These are phyloP conservation scores for Vitis hybrid DNA, from an alignment of 177 flowering plant species.

Conservation along the genomic window DNA sequence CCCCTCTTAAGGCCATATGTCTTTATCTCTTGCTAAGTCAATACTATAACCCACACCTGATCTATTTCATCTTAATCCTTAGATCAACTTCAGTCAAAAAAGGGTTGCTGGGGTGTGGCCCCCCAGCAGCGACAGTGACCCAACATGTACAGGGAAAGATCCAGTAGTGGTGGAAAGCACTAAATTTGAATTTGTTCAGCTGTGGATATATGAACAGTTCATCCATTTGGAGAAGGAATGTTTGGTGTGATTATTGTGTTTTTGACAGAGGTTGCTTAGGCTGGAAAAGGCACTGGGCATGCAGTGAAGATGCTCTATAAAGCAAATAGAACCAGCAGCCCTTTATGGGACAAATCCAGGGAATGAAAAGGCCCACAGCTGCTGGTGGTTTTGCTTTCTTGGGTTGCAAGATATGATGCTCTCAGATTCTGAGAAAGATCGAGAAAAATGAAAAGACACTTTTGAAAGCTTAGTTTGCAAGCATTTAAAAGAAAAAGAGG, in stretches of 20 bases:
- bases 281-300: slow-evolving; percentile 3
- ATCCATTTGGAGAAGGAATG: neutral
- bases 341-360: slow-evolving; percentile 7
- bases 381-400: slow-evolving; percentile 6
- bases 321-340: neutral
- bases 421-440: neutral
- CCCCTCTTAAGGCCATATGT: neutral
- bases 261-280: neutral
- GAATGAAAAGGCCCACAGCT: neutral
- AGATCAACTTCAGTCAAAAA: neutral
- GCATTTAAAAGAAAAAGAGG: neutral
- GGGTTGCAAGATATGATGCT: neutral
- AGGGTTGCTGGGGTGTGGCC: neutral
- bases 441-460: neutral
- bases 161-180: neutral
- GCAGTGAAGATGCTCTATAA: neutral
- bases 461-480: neutral
- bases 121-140: neutral
- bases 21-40: neutral
- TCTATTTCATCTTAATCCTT: neutral
- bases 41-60: neutral
- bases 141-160: neutral
- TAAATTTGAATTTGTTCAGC: neutral
- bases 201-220: neutral
- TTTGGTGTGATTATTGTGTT: neutral